These are phyloP conservation scores for Leptodontidium sp. DNA, from an alignment of 2,329 filamentous ascomycete species.

Conservation along the genomic window DNA sequence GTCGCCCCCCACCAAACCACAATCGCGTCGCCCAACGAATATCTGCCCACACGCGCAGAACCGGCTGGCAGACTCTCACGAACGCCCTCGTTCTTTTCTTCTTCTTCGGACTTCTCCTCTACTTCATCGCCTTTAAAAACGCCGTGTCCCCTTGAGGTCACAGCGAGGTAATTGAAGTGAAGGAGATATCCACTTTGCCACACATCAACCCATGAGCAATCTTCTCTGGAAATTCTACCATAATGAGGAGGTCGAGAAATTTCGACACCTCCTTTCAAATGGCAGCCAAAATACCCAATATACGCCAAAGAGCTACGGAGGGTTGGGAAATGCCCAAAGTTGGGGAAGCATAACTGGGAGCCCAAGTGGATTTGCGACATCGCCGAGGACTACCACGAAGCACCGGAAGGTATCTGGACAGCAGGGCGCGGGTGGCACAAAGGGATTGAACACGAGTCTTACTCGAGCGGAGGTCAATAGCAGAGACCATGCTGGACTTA, in stretches of 20 bases:
- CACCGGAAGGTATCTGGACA: slow-evolving; percentile 61
- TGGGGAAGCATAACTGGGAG: slow-evolving; percentile 50
- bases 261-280: slow-evolving; percentile 86
- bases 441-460: slow-evolving; percentile 53
- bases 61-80: slow-evolving; percentile 29
- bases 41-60: slow-evolving; percentile 12
- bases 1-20: slow-evolving; percentile 1
- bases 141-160: slow-evolving; percentile 87
- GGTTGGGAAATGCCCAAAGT: slow-evolving; percentile 50
- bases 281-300: slow-evolving; percentile 64
- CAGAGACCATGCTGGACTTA: slow-evolving; percentile 82
- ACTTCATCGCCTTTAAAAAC: slow-evolving; percentile 82
- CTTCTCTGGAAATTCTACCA: slow-evolving; percentile 96
- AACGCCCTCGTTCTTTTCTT: slow-evolving; percentile 19
- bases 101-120: slow-evolving; percentile 50
- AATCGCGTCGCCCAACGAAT: slow-evolving; percentile 10
- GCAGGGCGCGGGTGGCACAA: slow-evolving; percentile 55
- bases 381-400: slow-evolving; percentile 59
- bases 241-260: slow-evolving; percentile 96
- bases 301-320: slow-evolving; percentile 61
- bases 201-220: slow-evolving; percentile 82
- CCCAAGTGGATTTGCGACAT: slow-evolving; percentile 50
- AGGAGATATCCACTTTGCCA: slow-evolving; percentile 47
- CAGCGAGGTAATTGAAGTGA: slow-evolving; percentile 76
- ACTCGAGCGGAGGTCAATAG: slow-evolving; percentile 79